phyloP scores from a whole-genome alignment of 2,329 filamentous ascomycete genomes.

The Aspergillus sp. region DNA sequence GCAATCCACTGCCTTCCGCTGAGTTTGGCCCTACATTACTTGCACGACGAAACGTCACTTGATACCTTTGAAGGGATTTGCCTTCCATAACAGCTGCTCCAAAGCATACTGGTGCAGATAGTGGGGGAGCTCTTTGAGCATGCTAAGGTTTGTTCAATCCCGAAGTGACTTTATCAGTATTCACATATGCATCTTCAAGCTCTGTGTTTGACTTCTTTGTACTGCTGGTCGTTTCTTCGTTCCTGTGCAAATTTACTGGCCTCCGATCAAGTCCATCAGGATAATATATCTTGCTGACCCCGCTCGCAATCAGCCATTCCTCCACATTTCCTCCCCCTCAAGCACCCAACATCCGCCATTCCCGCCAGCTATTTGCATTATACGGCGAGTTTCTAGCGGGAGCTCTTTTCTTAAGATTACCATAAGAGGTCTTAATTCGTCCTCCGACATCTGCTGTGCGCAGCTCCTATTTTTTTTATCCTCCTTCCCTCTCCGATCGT shows the following conservation, averaged over 20 bases:
- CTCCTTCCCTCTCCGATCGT: not conserved
- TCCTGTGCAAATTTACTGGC: not conserved
- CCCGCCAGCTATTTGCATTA: too few species aligned
- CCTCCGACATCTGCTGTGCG: too few species aligned
- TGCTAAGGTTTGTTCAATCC: conserved; percentile 13
- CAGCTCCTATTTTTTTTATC: not conserved
- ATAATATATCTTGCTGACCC: conserved; percentile 1
- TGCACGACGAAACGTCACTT: conserved; percentile 9
- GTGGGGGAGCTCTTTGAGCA: conserved; percentile 6
- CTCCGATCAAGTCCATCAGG: not conserved
- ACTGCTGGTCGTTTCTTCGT: not conserved
- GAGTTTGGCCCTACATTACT: conserved; percentile 15
- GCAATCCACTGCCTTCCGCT: conserved; percentile 17
- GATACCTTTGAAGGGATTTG: conserved; percentile 1
- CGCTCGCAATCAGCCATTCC: not conserved
- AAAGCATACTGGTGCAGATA: conserved; percentile 3
- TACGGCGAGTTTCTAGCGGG: too few species aligned
- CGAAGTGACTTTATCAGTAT: not conserved
- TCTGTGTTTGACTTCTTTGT: not conserved
- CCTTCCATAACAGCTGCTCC: not conserved
- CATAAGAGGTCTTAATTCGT: not conserved
- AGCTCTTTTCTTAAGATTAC: not conserved
- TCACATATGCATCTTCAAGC: not conserved
- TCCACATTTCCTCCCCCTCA: not conserved
- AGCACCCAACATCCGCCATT: not conserved